phyloP scores from a whole-genome alignment of 1,284 basidiomycete genomes.

The Malassezia slooffiae region DNA sequence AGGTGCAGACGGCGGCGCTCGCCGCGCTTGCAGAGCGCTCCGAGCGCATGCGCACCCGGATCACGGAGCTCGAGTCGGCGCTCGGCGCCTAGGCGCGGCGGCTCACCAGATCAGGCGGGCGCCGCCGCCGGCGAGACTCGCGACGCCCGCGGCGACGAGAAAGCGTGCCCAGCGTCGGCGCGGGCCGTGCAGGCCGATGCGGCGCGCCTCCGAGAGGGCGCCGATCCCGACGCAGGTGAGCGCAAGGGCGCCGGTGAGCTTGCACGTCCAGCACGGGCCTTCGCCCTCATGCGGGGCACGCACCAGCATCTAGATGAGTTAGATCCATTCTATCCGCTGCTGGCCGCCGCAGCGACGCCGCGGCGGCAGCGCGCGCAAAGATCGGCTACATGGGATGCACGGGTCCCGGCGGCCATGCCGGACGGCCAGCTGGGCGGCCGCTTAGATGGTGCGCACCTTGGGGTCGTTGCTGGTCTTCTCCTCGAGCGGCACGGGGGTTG shows the following conservation, averaged over 20 bases:
- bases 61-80: neutral
- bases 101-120: slow-evolving; percentile 18
- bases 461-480: no score
- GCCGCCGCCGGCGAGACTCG: slow-evolving; percentile 20
- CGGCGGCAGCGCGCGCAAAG: no score
- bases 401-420: no score
- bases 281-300: no score
- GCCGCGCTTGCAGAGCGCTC: slow-evolving; percentile 10
- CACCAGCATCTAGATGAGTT: no score
- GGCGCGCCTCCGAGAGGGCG: slow-evolving; percentile 33
- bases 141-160: slow-evolving; percentile 21
- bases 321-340: no score
- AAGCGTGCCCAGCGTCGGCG: slow-evolving; percentile 24
- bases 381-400: no score
- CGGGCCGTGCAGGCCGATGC: slow-evolving; percentile 20
- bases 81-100: no score
- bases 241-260: slow-evolving; percentile 35
- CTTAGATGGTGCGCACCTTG: slow-evolving; percentile 39
- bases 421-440: neutral
- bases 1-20: slow-evolving; percentile 11
- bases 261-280: slow-evolving; percentile 35
- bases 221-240: slow-evolving; percentile 28
- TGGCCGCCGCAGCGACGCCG: no score
- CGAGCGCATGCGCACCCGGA: slow-evolving; percentile 1
- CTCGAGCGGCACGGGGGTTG: no score